Percentiles rank a stretch among this genome's conserved stretches.
phyloP scores from a whole-genome alignment of 805 yeast genomes.

The Wickerhamomyces pijperi region DNA sequence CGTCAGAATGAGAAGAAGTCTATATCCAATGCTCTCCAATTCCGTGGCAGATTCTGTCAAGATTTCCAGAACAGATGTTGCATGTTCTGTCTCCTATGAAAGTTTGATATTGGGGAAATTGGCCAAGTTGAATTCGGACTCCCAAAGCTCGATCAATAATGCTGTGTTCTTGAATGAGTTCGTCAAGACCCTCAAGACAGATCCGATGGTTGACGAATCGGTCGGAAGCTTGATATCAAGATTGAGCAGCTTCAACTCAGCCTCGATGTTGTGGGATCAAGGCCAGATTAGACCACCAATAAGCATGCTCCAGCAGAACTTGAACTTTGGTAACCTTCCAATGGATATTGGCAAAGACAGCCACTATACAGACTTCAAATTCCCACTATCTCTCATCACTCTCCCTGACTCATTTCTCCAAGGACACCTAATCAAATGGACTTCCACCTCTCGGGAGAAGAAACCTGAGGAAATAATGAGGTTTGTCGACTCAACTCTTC shows the following conservation, averaged over 20 bases:
- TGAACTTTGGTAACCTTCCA: too few species aligned
- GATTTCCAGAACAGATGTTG: constrained; percentile 5
- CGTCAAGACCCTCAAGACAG: constrained; percentile 11
- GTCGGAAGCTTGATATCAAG: constrained; percentile 1
- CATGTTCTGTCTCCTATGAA: constrained; percentile 24
- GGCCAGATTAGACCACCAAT: constrained; percentile 42
- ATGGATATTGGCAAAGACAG: too few species aligned
- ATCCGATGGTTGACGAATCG: background rate
- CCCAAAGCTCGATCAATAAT: constrained; percentile 41
- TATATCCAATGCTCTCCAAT: background rate
- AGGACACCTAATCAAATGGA: constrained; percentile 52
- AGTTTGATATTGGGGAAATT: constrained; percentile 29
- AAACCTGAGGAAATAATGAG: constrained; percentile 47
- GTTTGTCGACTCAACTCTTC: constrained; percentile 35
- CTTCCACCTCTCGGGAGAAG: constrained; percentile 59
- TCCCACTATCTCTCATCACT: constrained; percentile 5
- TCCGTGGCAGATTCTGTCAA: constrained; percentile 17
- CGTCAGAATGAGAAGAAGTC: constrained; percentile 26
- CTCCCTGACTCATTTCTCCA: constrained; percentile 20
- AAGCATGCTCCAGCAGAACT: constrained; percentile 31
- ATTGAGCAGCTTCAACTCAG: constrained; percentile 31
- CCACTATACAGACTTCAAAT: background rate
- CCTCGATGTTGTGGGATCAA: constrained; percentile 49
- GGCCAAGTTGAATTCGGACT: constrained; percentile 26
- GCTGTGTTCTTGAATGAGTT: constrained; percentile 33